These are phyloP conservation scores for Withania somnifera DNA, from an alignment of 305 asterid genomes.

Conservation along the genomic window DNA sequence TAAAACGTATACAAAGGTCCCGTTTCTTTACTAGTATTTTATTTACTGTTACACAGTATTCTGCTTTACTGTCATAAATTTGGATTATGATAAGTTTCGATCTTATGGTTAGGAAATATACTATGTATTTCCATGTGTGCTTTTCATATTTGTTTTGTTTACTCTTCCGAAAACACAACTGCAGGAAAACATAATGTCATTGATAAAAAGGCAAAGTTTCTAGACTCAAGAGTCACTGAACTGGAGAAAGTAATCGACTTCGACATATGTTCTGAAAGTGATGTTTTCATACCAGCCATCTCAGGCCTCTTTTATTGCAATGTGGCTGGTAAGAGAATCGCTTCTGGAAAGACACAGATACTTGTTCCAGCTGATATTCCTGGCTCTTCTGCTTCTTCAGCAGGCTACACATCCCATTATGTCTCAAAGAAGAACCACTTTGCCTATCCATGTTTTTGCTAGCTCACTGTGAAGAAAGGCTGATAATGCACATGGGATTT, in stretches of 20 bases:
- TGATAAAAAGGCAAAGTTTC: constrained; percentile 28
- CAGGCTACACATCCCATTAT: constrained; percentile 62
- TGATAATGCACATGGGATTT: background rate
- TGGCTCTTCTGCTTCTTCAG: constrained; percentile 53
- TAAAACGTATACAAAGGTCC: constrained; percentile 82
- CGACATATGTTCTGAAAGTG: constrained; percentile 77
- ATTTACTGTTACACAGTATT: background rate
- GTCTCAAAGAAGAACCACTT: constrained; percentile 77
- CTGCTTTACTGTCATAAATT: background rate
- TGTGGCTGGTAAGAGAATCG: constrained; percentile 91
- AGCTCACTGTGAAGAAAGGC: constrained; percentile 9
- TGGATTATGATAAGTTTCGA: background rate
- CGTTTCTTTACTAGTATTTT: background rate
- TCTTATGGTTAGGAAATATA: background rate
- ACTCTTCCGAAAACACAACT: background rate
- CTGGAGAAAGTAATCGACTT: constrained; percentile 74
- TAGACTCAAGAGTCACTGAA: constrained; percentile 24
- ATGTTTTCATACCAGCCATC: constrained; percentile 89
- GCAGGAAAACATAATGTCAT: constrained; percentile 34
- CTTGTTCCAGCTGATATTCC: constrained; percentile 69
- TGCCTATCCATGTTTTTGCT: constrained; percentile 90
- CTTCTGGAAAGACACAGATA: constrained; percentile 68
- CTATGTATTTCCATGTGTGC: background rate
- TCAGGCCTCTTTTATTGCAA: constrained; percentile 91
- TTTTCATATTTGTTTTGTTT: background rate